Evolutionary conservation across 2,329 filamentous ascomycete species (phyloP).

Genomic region (Paecilomyces fulvus): DNA sequence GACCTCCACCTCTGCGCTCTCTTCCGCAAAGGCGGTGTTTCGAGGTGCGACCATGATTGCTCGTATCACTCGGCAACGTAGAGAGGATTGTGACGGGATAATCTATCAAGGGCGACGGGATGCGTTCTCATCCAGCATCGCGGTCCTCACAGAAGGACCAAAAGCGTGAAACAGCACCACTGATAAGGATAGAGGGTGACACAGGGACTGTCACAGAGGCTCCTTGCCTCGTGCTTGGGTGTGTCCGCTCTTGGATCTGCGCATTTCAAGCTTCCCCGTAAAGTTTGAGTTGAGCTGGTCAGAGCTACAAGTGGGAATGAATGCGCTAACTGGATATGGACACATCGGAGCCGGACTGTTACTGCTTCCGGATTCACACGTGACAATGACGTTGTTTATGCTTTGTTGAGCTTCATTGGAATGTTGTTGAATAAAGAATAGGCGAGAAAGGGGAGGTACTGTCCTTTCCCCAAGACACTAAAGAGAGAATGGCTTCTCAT

Average conservation of each 20-base stretch:
- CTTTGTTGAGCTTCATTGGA: background rate
- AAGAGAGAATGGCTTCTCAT: background rate
- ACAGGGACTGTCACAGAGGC: constrained; percentile 9
- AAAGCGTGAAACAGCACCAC: background rate
- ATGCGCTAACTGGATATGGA: background rate
- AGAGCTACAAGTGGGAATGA: background rate
- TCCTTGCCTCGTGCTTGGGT: constrained; percentile 11
- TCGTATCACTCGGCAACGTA: constrained; percentile 2
- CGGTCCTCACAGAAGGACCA: background rate
- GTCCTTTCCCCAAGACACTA: background rate
- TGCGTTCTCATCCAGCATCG: background rate
- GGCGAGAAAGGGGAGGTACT: background rate
- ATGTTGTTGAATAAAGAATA: background rate
- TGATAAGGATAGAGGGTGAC: background rate
- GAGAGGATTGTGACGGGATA: constrained; percentile 11
- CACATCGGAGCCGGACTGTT: background rate
- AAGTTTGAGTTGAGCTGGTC: background rate
- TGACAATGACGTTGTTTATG: background rate
- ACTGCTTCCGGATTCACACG: background rate
- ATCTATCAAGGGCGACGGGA: background rate
- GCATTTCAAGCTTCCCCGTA: background rate
- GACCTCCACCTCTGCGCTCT: constrained; percentile 60
- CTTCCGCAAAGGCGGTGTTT: constrained; percentile 54
- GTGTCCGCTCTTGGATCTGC: background rate
- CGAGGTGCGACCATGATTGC: constrained; percentile 45